These are phyloP conservation scores for Panicum miliaceum DNA, from an alignment of 176 grass and related monocot species.

Conservation along the genomic window DNA sequence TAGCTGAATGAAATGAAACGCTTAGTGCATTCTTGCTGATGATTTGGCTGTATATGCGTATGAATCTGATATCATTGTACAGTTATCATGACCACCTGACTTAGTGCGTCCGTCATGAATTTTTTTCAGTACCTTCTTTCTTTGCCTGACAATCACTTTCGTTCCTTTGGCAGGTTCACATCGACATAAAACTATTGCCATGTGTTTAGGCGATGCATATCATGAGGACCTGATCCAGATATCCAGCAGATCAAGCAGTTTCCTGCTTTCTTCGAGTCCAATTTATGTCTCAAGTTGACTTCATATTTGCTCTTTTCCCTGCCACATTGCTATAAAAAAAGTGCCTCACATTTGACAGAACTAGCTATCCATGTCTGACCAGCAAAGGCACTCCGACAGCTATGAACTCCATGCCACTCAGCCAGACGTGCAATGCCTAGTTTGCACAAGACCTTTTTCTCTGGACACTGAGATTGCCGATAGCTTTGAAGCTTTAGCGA, in stretches of 20 bases:
- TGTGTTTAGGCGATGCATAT: background rate
- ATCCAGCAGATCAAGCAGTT: background rate
- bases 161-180: constrained; percentile 37
- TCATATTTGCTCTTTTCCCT: background rate
- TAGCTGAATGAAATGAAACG: background rate
- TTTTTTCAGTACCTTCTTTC: background rate
- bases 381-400: background rate
- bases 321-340: background rate
- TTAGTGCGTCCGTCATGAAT: background rate
- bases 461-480: constrained; percentile 66
- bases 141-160: background rate
- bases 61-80: background rate
- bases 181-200: background rate
- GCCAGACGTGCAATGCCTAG: constrained; percentile 64
- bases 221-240: constrained; percentile 5
- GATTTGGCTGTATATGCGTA: background rate
- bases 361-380: constrained; percentile 32
- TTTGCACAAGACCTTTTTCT: constrained; percentile 76
- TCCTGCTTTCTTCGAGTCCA: background rate
- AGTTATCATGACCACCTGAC: background rate
- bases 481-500: constrained; percentile 81
- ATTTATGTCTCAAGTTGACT: background rate
- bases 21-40: background rate
- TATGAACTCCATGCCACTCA: constrained; percentile 1
- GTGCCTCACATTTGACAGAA: background rate